Percentiles rank a stretch among this genome's conserved stretches.
phyloP scores from a whole-genome alignment of 78 protist species.

The Guillardia theta region DNA sequence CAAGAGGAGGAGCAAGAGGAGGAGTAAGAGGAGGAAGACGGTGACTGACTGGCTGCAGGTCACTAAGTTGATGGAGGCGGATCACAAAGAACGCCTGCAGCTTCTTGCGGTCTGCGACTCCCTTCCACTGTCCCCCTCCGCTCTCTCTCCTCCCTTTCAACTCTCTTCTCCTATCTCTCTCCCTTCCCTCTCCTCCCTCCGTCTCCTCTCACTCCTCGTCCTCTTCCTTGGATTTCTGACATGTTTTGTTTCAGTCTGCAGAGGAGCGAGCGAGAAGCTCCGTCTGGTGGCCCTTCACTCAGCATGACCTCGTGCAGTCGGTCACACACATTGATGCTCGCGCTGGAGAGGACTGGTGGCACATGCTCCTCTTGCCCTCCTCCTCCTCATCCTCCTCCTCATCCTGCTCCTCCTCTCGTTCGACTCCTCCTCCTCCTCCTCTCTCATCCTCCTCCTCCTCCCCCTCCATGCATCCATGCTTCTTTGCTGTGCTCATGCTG shows the following conservation, averaged over 20 bases:
- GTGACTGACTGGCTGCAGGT: not conserved
- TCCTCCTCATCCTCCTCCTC: too few species aligned
- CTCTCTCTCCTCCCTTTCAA: not conserved
- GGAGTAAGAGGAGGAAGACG: not conserved
- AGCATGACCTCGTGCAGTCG: slow-evolving; percentile 15
- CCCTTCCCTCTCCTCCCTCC: not conserved
- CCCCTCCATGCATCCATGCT: too few species aligned
- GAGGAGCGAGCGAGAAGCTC: not conserved
- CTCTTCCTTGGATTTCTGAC: not conserved
- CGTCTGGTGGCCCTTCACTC: slow-evolving; percentile 68
- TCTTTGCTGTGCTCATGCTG: too few species aligned
- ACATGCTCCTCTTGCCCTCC: too few species aligned
- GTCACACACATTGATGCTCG: slow-evolving; percentile 20
- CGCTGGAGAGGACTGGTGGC: not conserved
- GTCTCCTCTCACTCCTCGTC: not conserved
- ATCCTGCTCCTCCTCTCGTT: too few species aligned
- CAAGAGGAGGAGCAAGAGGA: too few species aligned
- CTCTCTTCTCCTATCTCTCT: not conserved
- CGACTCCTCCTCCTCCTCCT: too few species aligned
- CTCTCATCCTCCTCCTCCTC: too few species aligned
- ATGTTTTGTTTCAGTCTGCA: not conserved
- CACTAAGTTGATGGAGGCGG: not conserved
- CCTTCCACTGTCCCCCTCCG: not conserved
- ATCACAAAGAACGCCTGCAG: not conserved
- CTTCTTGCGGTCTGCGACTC: not conserved